phyloP scores from a whole-genome alignment of 2,329 filamentous ascomycete genomes.

The Alternaria atra region DNA sequence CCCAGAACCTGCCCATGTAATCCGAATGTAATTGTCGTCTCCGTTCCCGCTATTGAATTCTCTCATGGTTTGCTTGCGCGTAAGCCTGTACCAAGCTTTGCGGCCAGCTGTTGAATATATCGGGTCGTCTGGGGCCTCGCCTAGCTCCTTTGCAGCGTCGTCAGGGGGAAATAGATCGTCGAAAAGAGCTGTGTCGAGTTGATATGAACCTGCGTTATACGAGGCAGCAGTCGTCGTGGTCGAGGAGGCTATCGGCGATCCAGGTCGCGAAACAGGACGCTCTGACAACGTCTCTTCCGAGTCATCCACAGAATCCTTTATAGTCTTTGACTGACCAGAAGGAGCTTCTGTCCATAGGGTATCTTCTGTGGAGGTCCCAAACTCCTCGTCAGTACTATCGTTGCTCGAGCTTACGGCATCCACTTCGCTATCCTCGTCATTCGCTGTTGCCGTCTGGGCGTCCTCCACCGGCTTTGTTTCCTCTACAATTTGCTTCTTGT shows the following conservation, averaged over 20 bases:
- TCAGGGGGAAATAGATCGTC: conserved; percentile 37
- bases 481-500: neutral
- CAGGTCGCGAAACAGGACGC: neutral
- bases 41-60: conserved; percentile 48
- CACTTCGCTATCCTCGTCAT: neutral
- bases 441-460: neutral
- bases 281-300: neutral
- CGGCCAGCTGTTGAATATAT: conserved; percentile 46
- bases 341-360: conserved; percentile 7
- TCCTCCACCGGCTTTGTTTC: neutral
- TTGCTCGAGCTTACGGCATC: conserved; percentile 2
- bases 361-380: conserved; percentile 12
- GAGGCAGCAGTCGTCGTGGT: neutral
- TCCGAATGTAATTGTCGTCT: conserved; percentile 50
- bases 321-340: neutral
- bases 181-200: conserved; percentile 34
- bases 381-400: conserved; percentile 11
- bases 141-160: conserved; percentile 11
- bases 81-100: conserved; percentile 53
- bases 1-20: conserved; percentile 48
- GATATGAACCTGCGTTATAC: neutral
- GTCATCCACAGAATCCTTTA: neutral
- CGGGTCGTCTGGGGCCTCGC: conserved; percentile 39
- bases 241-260: neutral
- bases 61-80: conserved; percentile 50